Percentiles rank a stretch among this genome's conserved stretches.
Evolutionary conservation across 345 rosid species (phyloP).

Genomic region (Bruguiera parviflora): DNA sequence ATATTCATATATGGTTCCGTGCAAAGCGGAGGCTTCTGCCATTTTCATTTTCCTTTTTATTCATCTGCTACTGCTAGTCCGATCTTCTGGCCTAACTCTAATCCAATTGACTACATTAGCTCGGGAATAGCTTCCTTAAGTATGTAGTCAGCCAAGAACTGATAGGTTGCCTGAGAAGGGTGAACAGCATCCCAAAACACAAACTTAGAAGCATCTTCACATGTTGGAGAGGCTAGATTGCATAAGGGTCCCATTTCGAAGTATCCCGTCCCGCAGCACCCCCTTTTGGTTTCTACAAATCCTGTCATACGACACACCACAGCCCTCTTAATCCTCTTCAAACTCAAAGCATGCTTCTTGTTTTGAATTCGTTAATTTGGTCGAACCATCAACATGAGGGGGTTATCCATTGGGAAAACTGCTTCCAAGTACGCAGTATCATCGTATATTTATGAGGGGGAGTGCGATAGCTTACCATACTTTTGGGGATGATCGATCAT

Average conservation of each 20-base stretch:
- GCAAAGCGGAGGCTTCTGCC: too few species aligned
- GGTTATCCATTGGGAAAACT: background rate
- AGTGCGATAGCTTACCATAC: conserved; percentile 3
- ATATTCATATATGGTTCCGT: too few species aligned
- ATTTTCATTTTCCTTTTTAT: too few species aligned
- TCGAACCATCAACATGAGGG: background rate
- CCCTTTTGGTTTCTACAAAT: background rate
- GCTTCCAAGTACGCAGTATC: background rate
- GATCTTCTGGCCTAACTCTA: background rate
- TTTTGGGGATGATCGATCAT: conserved; percentile 1
- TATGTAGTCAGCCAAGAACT: background rate
- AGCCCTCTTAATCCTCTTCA: background rate
- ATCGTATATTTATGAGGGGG: background rate
- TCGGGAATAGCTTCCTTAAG: background rate
- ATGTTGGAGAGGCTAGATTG: background rate
- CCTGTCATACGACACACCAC: background rate
- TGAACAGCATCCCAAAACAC: background rate
- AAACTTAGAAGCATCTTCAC: background rate
- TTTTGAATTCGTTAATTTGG: background rate
- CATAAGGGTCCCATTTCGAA: background rate
- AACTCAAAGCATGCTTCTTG: background rate
- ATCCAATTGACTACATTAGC: background rate
- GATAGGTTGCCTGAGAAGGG: background rate
- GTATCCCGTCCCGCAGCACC: background rate
- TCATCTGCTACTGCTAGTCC: too few species aligned